Conservation (phyloP, 2,329 filamentous ascomycete species). For the Westerdykella sp. region DNA sequence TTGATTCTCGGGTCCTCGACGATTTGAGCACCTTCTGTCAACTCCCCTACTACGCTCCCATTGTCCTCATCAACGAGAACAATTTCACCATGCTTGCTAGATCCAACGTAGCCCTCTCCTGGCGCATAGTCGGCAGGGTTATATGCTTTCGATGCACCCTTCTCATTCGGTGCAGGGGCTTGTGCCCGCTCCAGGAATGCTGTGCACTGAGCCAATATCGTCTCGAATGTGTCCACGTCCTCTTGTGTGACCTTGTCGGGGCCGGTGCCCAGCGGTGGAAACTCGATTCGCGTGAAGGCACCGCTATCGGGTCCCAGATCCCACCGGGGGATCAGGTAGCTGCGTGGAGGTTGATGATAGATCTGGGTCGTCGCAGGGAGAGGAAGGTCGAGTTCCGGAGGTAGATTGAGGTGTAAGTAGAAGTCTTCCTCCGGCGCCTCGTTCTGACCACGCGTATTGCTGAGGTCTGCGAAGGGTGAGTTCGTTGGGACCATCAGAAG, state of each 20-base stretch:
- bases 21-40: conserved; percentile 74
- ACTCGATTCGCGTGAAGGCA: conserved; percentile 89
- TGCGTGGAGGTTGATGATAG: conserved; percentile 87
- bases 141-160: conserved; percentile 48
- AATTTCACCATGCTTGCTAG: conserved; percentile 59
- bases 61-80: conserved; percentile 94
- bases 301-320: conserved; percentile 82
- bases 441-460: conserved; percentile 52
- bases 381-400: conserved; percentile 88
- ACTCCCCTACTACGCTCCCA: conserved; percentile 87
- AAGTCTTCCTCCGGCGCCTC: conserved; percentile 67
- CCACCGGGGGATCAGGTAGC: conserved; percentile 93
- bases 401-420: conserved; percentile 90
- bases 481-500: conserved; percentile 93
- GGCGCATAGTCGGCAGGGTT: conserved; percentile 76
- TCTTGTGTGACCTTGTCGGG: conserved; percentile 66
- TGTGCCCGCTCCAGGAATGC: conserved; percentile 83
- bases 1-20: conserved; percentile 70
- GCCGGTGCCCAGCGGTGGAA: conserved; percentile 66
- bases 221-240: conserved; percentile 94
- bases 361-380: conserved; percentile 94
- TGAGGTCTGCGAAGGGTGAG: conserved; percentile 56
- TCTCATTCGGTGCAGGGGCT: conserved; percentile 46
- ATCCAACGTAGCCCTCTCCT: conserved; percentile 66
- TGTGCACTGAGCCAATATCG: conserved; percentile 94